Conservation (phyloP, 2,329 filamentous ascomycete species). For the Botrytis pseudocinerea region DNA sequence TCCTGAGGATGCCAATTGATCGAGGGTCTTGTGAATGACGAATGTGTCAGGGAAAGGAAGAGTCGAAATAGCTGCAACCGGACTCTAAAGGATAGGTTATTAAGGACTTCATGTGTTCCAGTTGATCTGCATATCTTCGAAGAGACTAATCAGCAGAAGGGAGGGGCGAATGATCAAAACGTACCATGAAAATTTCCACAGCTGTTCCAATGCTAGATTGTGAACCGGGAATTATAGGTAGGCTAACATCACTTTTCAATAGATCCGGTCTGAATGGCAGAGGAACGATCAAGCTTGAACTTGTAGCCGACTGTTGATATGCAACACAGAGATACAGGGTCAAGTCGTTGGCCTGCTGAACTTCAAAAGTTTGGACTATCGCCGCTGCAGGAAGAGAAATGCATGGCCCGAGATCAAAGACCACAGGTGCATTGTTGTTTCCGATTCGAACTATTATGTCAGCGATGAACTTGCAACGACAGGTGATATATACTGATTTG, state of each 20-base stretch:
- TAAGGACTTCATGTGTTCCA: background rate
- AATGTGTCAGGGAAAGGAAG: background rate
- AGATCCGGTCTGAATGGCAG: background rate
- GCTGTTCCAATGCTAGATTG: background rate
- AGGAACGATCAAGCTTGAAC: background rate
- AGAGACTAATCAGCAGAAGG: background rate
- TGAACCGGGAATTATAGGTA: background rate
- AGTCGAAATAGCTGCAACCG: background rate
- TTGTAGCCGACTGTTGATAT: background rate
- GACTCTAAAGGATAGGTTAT: background rate
- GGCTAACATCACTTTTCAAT: background rate
- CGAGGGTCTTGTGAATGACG: background rate
- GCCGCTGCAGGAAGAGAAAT: background rate
- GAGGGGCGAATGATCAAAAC: background rate
- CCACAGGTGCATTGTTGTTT: background rate
- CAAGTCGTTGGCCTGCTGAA: background rate
- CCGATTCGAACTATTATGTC: background rate
- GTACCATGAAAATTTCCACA: slow-evolving; percentile 4
- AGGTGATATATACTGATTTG: background rate
- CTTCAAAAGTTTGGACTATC: background rate
- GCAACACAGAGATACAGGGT: background rate
- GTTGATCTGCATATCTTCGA: background rate
- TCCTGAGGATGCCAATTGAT: background rate
- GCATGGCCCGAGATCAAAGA: background rate
- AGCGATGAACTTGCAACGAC: background rate